Evolutionary conservation across 768 basidiomycete genomes (phyloP).

Genomic region (Mycena latifolia): DNA sequence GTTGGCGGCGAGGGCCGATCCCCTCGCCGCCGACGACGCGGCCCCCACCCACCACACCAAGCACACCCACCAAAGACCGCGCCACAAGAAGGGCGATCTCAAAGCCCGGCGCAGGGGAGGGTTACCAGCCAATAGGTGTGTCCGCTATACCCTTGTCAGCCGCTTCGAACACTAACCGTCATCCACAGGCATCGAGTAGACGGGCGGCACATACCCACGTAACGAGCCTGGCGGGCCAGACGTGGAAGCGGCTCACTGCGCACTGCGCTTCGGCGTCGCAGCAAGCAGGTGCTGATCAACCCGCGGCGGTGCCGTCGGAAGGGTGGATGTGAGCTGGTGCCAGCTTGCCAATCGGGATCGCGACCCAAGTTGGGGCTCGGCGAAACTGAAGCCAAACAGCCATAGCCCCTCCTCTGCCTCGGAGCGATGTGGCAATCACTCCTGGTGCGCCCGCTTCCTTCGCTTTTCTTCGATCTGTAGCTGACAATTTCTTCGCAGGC

Average conservation of each 20-base stretch:
- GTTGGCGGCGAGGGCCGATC: not conserved
- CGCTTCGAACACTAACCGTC: not conserved
- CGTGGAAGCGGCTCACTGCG: constrained; percentile 3
- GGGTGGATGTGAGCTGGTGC: constrained; percentile 11
- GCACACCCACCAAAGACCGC: not conserved
- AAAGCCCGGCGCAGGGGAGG: not conserved
- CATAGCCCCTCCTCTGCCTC: not conserved
- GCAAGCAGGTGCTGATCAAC: constrained; percentile 7
- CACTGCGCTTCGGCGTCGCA: constrained; percentile 7
- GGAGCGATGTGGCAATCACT: constrained; percentile 7
- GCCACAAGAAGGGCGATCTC: not conserved
- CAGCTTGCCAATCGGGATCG: too few species aligned
- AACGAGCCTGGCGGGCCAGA: not conserved
- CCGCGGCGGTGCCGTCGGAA: constrained; percentile 15
- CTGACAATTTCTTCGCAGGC: not conserved
- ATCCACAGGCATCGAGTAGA: not conserved
- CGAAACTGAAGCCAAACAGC: too few species aligned
- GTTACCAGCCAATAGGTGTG: constrained; percentile 3
- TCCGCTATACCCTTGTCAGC: not conserved
- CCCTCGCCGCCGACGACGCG: not conserved
- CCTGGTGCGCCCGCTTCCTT: constrained; percentile 8
- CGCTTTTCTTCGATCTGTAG: not conserved
- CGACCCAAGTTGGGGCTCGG: too few species aligned
- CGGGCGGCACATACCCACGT: not conserved
- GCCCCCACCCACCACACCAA: not conserved